Percentiles rank a stretch among this genome's conserved stretches.
These are phyloP conservation scores for Termitomyces sp. DNA, from an alignment of 768 basidiomycete species.

Conservation along the genomic window DNA sequence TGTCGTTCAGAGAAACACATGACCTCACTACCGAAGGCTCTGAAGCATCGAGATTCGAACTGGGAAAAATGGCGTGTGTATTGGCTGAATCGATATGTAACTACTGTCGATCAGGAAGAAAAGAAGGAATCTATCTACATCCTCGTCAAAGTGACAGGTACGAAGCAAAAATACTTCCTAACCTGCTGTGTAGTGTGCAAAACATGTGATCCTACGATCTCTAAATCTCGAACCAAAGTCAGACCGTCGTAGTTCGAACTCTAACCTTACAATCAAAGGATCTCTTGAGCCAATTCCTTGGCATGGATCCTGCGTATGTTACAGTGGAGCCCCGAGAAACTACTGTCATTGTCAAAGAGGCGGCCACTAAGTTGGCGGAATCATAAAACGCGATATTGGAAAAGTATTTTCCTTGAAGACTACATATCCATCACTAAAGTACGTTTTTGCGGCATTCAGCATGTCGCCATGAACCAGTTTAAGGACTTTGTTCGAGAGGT, in stretches of 20 bases:
- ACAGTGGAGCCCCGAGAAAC: neutral
- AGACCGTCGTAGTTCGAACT: neutral
- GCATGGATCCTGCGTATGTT: neutral
- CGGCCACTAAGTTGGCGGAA: too few species aligned
- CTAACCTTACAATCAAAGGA: neutral
- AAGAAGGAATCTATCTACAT: neutral
- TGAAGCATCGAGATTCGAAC: neutral
- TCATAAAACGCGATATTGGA: neutral
- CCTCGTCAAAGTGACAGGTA: neutral
- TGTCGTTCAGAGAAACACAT: neutral
- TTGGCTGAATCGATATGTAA: neutral
- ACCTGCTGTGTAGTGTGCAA: neutral
- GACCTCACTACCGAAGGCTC: neutral
- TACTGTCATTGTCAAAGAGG: neutral
- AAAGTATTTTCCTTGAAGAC: too few species aligned
- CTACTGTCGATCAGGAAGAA: conserved; percentile 1
- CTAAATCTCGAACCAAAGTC: neutral
- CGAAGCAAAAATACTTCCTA: neutral
- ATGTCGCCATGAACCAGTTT: neutral
- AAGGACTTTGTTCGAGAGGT: too few species aligned
- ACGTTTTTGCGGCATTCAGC: neutral
- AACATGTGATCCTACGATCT: neutral
- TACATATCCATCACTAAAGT: neutral
- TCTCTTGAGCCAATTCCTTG: neutral
- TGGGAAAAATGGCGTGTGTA: neutral